Percentiles rank a stretch among this genome's conserved stretches.
phyloP scores from a whole-genome alignment of 805 yeast species.

The Candida patagonica region DNA sequence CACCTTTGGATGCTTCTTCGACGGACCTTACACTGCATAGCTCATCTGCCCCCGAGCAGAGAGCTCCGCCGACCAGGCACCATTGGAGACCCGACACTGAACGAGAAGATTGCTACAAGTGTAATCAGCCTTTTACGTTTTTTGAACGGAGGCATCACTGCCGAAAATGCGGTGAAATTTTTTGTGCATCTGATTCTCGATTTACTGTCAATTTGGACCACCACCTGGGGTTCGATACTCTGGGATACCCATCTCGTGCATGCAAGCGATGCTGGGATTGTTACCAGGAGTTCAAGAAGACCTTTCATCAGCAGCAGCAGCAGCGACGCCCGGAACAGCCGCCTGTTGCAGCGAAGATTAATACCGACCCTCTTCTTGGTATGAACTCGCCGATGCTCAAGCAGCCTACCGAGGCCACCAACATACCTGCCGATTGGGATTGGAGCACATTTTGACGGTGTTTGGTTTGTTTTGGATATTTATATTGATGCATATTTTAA shows the following conservation, averaged over 20 bases:
- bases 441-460: slow-evolving; percentile 56
- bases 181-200: slow-evolving; percentile 58
- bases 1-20: too few species aligned
- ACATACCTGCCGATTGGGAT: slow-evolving; percentile 70
- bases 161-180: slow-evolving; percentile 75
- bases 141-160: slow-evolving; percentile 79
- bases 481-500: not conserved
- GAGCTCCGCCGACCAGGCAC: slow-evolving; percentile 21
- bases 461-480: not conserved
- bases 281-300: slow-evolving; percentile 26
- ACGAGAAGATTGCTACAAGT: slow-evolving; percentile 55
- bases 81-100: slow-evolving; percentile 55
- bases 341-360: not conserved
- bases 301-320: slow-evolving; percentile 1
- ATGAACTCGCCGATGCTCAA: too few species aligned
- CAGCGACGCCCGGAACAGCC: too few species aligned
- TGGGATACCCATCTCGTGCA: slow-evolving; percentile 59
- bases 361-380: not conserved
- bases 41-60: slow-evolving; percentile 3
- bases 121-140: slow-evolving; percentile 61
- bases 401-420: too few species aligned
- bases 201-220: slow-evolving; percentile 48
- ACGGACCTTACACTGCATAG: too few species aligned
- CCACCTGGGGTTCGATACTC: slow-evolving; percentile 43
- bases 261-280: slow-evolving; percentile 59